Base-by-base conservation (phyloP, 2,329 filamentous ascomycete species). In the Mariannaea sp. region DNA sequence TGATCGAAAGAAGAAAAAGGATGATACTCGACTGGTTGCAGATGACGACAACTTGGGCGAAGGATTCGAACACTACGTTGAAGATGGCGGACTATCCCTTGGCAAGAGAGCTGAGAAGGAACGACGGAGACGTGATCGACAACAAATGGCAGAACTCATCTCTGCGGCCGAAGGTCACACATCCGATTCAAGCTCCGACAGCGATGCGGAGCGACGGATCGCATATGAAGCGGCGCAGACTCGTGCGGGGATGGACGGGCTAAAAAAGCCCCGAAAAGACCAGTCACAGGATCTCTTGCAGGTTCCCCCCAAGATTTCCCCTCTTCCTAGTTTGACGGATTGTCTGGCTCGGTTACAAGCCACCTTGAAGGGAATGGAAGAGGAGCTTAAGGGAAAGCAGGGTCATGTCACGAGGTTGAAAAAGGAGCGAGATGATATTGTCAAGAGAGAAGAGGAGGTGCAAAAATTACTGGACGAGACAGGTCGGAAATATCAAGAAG, bases 11-110 rank as follows among this genome's bases (percentile, higher is more conserved):
- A 84, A 86, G 64, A 84, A 86, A 64, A 84, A 88, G 59, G 81
- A 84, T 27, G 82, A 92, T 56, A 89, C 88, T 5, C 82, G 93
- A 1, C 80, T 97, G 2, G 82, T 92, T 5, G 83, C 81, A 35
- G 92, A 97, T 27, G 93, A 97, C 64, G 93, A 97, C 68, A 91
- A 97, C 66, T 81, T 97, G 0, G 90, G 89, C 30, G 94, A 97
- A 73, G 92, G 92, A 0, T 97, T 96, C 63, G 93, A 97, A 55
- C 88, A 93, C 49, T 96, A 90, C 64, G 90, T 94, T 7, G 89
- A 94, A 33, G 90, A 96, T 67, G 91, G 89, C 7, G 84, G 84
- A 7, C 83, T 97, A 8, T 83, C 89, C 1, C 78, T 97, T 0
- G 90, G 92, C 27, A 85, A 81, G 57, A 89, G 88, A 56, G 91